Percentiles rank a stretch among this genome's conserved stretches.
Conservation (phyloP, 2,329 filamentous ascomycete species). For the Microsporum canis region DNA sequence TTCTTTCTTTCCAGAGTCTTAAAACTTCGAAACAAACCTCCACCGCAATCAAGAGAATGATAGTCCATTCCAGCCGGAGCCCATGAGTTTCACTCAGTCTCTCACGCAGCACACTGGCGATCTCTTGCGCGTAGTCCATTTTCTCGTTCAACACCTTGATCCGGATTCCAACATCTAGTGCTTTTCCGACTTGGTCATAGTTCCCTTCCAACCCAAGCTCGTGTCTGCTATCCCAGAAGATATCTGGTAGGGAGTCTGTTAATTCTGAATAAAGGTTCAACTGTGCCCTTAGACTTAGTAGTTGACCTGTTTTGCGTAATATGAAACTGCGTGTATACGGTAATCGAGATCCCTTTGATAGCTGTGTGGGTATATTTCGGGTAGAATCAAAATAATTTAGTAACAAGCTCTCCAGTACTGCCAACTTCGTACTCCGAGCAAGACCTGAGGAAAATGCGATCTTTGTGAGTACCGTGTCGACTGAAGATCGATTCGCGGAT, state of each 20-base stretch:
- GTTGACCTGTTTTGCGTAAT: conserved; percentile 82
- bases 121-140: conserved; percentile 96
- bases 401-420: conserved; percentile 74
- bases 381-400: conserved; percentile 80
- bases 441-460: conserved; percentile 94
- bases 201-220: conserved; percentile 87
- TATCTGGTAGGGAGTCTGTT: conserved; percentile 85
- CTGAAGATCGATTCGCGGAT: conserved; percentile 24
- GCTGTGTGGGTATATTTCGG: conserved; percentile 63
- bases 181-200: conserved; percentile 84
- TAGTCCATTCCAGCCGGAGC: conserved; percentile 82
- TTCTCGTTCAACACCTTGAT: conserved; percentile 91
- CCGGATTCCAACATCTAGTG: conserved; percentile 79
- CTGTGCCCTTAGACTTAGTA: conserved; percentile 78
- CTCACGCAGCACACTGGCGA: conserved; percentile 77
- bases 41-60: conserved; percentile 84
- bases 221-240: conserved; percentile 89
- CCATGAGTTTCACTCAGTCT: conserved; percentile 84
- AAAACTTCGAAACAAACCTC: conserved; percentile 83
- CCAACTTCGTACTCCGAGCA: conserved; percentile 84
- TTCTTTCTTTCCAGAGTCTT: conserved; percentile 55
- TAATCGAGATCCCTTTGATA: conserved; percentile 55
- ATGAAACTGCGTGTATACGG: conserved; percentile 66
- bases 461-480: conserved; percentile 68
- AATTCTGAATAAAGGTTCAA: conserved; percentile 95